These are phyloP conservation scores for Taphrina flavorubra DNA, from an alignment of 1,139 yeast species.

Conservation along the genomic window DNA sequence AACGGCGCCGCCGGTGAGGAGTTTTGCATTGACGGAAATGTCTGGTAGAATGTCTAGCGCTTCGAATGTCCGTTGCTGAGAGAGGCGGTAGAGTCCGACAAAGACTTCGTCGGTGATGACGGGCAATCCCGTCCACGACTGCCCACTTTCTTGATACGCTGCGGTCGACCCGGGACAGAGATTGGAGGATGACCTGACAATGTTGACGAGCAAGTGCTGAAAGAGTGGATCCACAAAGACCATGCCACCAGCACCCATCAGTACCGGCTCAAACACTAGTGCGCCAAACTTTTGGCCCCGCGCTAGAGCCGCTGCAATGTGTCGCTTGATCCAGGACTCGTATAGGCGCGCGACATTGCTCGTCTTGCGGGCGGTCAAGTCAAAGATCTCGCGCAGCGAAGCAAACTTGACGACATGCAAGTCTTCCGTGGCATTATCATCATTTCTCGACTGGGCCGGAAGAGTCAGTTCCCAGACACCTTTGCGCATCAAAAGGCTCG, in stretches of 20 bases:
- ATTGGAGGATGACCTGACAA: slow-evolving; percentile 44
- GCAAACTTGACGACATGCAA: slow-evolving; percentile 41
- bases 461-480: slow-evolving; percentile 48
- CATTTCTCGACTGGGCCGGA: slow-evolving; percentile 34
- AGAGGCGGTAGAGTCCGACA: slow-evolving; percentile 50
- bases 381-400: slow-evolving; percentile 46
- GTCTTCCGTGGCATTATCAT: neutral
- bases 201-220: slow-evolving; percentile 48
- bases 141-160: too few species aligned
- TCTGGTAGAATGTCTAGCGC: slow-evolving; percentile 47
- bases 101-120: slow-evolving; percentile 50
- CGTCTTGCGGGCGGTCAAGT: slow-evolving; percentile 43
- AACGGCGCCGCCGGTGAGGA: slow-evolving; percentile 49
- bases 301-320: slow-evolving; percentile 39
- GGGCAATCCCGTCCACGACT: slow-evolving; percentile 49
- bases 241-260: slow-evolving; percentile 51
- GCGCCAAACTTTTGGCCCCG: slow-evolving; percentile 49
- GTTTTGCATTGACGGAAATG: slow-evolving; percentile 49
- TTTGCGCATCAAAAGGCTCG: slow-evolving; percentile 46
- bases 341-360: slow-evolving; percentile 15
- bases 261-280: slow-evolving; percentile 48
- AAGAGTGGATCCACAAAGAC: slow-evolving; percentile 49
- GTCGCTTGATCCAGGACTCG: slow-evolving; percentile 44
- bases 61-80: slow-evolving; percentile 46
- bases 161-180: slow-evolving; percentile 10